These are phyloP conservation scores for Leccinellum albellum DNA, from an alignment of 768 basidiomycete species.

Conservation along the genomic window DNA sequence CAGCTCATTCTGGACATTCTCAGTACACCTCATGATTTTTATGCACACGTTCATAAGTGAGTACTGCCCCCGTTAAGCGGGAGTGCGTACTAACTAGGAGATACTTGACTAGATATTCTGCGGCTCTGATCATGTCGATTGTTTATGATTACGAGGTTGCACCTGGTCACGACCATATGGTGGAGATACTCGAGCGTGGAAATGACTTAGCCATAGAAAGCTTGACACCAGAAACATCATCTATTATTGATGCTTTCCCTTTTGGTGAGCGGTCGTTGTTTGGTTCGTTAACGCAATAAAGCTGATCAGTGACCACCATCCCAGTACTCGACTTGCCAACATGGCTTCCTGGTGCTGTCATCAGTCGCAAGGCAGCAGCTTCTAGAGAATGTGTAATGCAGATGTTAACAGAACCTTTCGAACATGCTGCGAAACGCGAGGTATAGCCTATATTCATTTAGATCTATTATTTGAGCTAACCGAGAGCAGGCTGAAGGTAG, in stretches of 20 bases:
- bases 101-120: slow-evolving; percentile 24
- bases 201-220: slow-evolving; percentile 11
- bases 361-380: slow-evolving; percentile 24
- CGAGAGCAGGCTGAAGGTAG: slow-evolving; percentile 9
- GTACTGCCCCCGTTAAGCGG: neutral
- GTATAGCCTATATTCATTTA: neutral
- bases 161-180: slow-evolving; percentile 35
- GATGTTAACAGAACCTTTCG: slow-evolving; percentile 19
- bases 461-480: neutral
- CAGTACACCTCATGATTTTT: neutral
- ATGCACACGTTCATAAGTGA: slow-evolving; percentile 10
- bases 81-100: neutral
- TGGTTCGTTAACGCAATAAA: neutral
- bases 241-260: slow-evolving; percentile 19
- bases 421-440: slow-evolving; percentile 14
- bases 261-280: slow-evolving; percentile 12
- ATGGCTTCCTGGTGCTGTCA: slow-evolving; percentile 24
- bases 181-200: slow-evolving; percentile 36
- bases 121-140: slow-evolving; percentile 37
- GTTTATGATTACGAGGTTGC: slow-evolving; percentile 39
- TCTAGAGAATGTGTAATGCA: slow-evolving; percentile 3
- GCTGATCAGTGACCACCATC: neutral
- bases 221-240: slow-evolving; percentile 16
- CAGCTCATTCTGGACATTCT: slow-evolving; percentile 19
- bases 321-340: slow-evolving; percentile 22